These are phyloP conservation scores for Trichocladium uniseriatum DNA, from an alignment of 495 filamentous ascomycete species.

Conservation along the genomic window DNA sequence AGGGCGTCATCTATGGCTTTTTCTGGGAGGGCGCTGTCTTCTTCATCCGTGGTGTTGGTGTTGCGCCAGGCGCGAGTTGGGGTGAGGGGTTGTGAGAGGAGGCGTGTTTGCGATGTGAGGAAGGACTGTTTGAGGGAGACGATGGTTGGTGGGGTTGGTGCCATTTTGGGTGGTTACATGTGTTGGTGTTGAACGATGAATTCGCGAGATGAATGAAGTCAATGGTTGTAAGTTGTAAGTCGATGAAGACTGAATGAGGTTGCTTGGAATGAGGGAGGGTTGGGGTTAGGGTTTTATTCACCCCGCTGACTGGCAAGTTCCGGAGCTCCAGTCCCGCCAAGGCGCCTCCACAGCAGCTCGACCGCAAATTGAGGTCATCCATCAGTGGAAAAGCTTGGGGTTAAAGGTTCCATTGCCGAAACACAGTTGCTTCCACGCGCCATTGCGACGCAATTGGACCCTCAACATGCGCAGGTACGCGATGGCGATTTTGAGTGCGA, in stretches of 20 bases:
- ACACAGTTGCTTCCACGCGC: conserved; percentile 4
- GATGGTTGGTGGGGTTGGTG: conserved; percentile 40
- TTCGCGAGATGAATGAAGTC: no score
- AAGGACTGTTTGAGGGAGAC: conserved; percentile 56
- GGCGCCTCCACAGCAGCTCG: conserved; percentile 8
- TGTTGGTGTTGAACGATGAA: no score
- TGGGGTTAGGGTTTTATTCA: conserved; percentile 5
- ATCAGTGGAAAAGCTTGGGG: background rate
- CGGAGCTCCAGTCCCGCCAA: background rate
- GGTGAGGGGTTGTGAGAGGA: conserved; percentile 47
- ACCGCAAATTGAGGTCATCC: conserved; percentile 25
- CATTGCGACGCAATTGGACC: conserved; percentile 15
- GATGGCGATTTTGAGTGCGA: no score
- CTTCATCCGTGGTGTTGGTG: conserved; percentile 34
- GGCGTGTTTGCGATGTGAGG: conserved; percentile 51
- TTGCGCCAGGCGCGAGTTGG: conserved; percentile 51
- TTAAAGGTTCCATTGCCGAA: background rate
- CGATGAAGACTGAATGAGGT: background rate
- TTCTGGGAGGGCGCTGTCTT: conserved; percentile 44
- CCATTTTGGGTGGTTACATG: conserved; percentile 18
- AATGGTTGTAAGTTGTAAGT: background rate
- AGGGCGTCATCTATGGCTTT: conserved; percentile 38
- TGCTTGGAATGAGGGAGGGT: background rate
- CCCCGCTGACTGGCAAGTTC: no score
- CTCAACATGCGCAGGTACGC: conserved; percentile 21